A percentile compares a stretch with the other conserved stretches of the same genome.
phyloP scores from a whole-genome alignment of 2,329 filamentous ascomycete genomes.

The Cordyceps cateniannulata region DNA sequence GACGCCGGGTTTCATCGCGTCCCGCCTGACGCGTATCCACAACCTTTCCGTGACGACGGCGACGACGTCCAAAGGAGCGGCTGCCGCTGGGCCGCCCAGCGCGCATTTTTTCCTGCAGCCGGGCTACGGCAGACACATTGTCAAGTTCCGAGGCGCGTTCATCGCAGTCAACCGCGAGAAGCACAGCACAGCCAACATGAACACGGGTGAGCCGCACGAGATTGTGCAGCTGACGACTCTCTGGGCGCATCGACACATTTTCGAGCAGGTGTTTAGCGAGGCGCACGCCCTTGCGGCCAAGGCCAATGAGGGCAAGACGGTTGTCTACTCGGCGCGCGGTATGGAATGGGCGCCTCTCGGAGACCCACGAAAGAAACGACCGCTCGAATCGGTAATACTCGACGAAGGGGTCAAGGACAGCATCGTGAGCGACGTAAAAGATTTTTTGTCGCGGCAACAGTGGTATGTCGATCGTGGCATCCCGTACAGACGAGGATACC shows the following conservation, averaged over 20 bases:
- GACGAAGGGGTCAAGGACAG: slow-evolving; percentile 77
- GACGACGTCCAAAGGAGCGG: slow-evolving; percentile 53
- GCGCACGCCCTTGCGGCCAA: slow-evolving; percentile 74
- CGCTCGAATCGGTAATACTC: slow-evolving; percentile 79
- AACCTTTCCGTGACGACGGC: slow-evolving; percentile 52
- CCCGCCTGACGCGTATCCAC: slow-evolving; percentile 52
- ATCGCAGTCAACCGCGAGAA: slow-evolving; percentile 83
- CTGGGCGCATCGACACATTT: slow-evolving; percentile 81
- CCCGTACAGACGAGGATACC: slow-evolving; percentile 82
- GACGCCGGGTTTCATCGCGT: slow-evolving; percentile 51
- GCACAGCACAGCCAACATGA: slow-evolving; percentile 72
- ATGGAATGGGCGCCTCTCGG: slow-evolving; percentile 83
- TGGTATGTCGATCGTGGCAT: slow-evolving; percentile 97
- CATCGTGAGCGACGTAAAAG: slow-evolving; percentile 72
- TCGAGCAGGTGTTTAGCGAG: slow-evolving; percentile 83
- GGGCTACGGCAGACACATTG: slow-evolving; percentile 80
- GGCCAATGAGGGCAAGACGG: slow-evolving; percentile 84
- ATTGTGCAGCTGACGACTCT: slow-evolving; percentile 88
- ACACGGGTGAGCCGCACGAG: slow-evolving; percentile 86
- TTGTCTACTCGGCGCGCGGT: slow-evolving; percentile 80
- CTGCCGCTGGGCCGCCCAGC: slow-evolving; percentile 58
- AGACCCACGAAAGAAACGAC: slow-evolving; percentile 76
- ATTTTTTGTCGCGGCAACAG: slow-evolving; percentile 70
- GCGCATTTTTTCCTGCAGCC: slow-evolving; percentile 86
- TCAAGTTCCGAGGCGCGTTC: slow-evolving; percentile 81